Percentiles rank a stretch among this genome's conserved stretches.
Evolutionary conservation across 805 yeast species (phyloP).

Genomic region (Candida dajiaensis): DNA sequence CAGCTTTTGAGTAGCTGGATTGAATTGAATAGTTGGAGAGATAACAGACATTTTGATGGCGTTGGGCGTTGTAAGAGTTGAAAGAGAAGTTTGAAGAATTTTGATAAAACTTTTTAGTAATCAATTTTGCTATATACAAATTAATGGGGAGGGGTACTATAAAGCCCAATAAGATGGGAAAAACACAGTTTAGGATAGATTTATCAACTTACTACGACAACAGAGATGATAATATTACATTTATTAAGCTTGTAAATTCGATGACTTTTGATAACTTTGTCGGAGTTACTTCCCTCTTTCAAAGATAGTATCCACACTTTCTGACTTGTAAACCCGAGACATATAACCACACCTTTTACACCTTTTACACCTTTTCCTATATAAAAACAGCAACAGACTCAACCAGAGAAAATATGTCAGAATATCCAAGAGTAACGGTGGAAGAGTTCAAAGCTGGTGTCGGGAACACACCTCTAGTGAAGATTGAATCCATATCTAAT

Average conservation of each 20-base stretch:
- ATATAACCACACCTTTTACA: not conserved
- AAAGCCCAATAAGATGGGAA: too few species aligned
- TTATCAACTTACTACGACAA: too few species aligned
- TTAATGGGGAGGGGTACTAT: too few species aligned
- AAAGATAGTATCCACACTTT: too few species aligned
- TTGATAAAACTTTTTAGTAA: not conserved
- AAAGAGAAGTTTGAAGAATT: not conserved
- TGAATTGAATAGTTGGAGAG: slow-evolving; percentile 34
- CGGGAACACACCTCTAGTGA: slow-evolving; percentile 72
- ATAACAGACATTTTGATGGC: slow-evolving; percentile 16
- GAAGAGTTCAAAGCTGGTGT: slow-evolving; percentile 24
- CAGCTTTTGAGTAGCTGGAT: slow-evolving; percentile 43
- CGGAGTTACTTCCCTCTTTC: too few species aligned
- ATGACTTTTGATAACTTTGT: too few species aligned
- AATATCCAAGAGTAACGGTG: slow-evolving; percentile 8
- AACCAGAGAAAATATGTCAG: not conserved
- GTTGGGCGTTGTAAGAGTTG: not conserved
- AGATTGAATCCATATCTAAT: slow-evolving; percentile 51
- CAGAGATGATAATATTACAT: too few species aligned
- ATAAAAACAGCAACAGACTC: slow-evolving; percentile 13
- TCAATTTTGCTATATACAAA: too few species aligned
- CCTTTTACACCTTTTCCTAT: slow-evolving; percentile 4
- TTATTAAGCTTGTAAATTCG: not conserved
- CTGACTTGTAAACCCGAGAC: not conserved
- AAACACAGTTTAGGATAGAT: too few species aligned